Base-by-base conservation (phyloP, 805 yeast genomes). In the Danielia oregonensis region DNA sequence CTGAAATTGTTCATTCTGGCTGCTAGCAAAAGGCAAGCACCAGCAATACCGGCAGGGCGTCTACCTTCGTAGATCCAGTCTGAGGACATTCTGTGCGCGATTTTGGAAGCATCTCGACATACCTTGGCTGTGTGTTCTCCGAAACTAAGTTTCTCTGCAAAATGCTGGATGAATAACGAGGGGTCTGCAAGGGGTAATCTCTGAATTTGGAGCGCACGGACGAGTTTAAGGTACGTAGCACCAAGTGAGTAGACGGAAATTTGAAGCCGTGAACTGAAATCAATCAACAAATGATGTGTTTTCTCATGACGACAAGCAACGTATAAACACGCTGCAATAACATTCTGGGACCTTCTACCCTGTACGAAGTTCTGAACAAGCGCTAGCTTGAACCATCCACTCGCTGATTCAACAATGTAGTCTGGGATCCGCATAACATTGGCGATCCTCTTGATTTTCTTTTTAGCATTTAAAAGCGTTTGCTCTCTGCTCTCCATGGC, bases 11-110 rank as follows among this genome's bases (percentile, higher is more conserved):
- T 93, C 97, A 93, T 94, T 60, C 98, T 74, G 2, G 97, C 93
- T 0, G 99, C 98, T 32, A 93, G 63, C 29, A 94, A 57, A 2
- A 93, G 69, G 60, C 97, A 88, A 0, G 98, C 98, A 15, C 97
- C 99, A 0, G 98, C 98, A 35, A 93, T 78, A 51, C 99, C 98
- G 0, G 98, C 97, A 0, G 99, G 98, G 43, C 97, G 72, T 54
- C 99, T 75, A 17, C 99, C 99, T 61, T 87, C 95, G 55, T 82
- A 86, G 47, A 93, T 84, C 97, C 97, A 93, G 53, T 93, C 97
- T 27, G 79, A 76, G 10, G 89, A 72, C 99, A 93, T 93, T 46
- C 96, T 71, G 53, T 79, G 86, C 0, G 96, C 95, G 15, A 93
- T 63, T 49, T 80, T 77, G 5, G 81, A 80, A 0, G 98, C 97